Base-by-base conservation (phyloP, 257 asterid species). In the Ophiorrhiza pumila region DNA sequence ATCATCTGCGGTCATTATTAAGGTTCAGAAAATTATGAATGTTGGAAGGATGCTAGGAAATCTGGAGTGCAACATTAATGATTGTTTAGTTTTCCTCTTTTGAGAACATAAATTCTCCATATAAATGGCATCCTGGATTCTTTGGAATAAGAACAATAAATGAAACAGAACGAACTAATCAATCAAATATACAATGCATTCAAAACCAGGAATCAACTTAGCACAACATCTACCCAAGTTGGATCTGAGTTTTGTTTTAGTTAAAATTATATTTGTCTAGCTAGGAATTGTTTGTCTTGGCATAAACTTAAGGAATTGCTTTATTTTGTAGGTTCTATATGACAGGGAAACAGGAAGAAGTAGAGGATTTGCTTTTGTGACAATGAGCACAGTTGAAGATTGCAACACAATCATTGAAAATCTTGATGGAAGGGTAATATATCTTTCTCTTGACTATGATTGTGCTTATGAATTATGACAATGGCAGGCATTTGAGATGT, bases 331-430 rank as follows among this genome's bases (percentile, higher is more conserved):
- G 97, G 99, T 94, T 80, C 97, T 94, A 9, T 91, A 91, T 66
- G 88, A 94, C 57, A 86, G 93, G 71, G 74, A 84, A 65, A 85
- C 96, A 0, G 99, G 99, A 57, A 94, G 66, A 84, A 91, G 97
- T 78, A 86, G 99, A 85, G 99, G 99, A 74, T 91, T 87, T 69
- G 97, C 96, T 11, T 94, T 94, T 66, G 99, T 91, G 82, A 91
- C 97, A 4, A 94, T 94, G 99, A 94, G 99, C 78, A 81, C 80
- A 65, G 68, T 88, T 10, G 93, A 88, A 68, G 98, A 94, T 69
- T 89, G 97, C 87, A 80, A 87, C 35, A 61, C 69, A 2, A 95
- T 94, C 83, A 83, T 94, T 23, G 72, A 88, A 65, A 91, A 88
- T 76, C 93, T 94, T 34, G 99, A 94, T 55, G 95, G 94, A 82